A percentile compares a stretch with the other conserved stretches of the same genome.
Evolutionary conservation across 306 rosid genomes (phyloP).

Genomic region (Dalbergia oliveri): DNA sequence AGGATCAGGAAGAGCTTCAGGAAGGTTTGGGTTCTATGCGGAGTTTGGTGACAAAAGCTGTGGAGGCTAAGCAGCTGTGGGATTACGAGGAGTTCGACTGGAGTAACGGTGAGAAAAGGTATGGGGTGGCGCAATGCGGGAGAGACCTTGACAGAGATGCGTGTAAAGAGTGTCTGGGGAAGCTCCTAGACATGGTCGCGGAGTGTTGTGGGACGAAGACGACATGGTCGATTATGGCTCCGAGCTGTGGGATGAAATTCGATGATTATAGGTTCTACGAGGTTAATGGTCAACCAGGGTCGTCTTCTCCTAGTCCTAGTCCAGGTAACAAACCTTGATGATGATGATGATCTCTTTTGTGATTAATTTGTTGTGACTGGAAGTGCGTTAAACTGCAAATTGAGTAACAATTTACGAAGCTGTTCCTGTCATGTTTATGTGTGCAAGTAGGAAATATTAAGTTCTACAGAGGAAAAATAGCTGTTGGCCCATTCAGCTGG

Average conservation of each 20-base stretch:
- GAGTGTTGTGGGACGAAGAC: conserved; percentile 17
- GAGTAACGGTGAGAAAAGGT: conserved; percentile 14
- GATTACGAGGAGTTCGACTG: conserved; percentile 13
- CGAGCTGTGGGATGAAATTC: conserved; percentile 39
- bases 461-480: no score
- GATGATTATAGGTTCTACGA: conserved; percentile 30
- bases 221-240: conserved; percentile 11
- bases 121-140: conserved; percentile 42
- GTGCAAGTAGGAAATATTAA: no score
- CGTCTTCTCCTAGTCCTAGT: conserved; percentile 8
- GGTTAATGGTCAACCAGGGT: background rate
- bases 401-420: no score
- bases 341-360: background rate
- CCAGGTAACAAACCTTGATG: background rate
- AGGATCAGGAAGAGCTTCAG: background rate
- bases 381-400: background rate
- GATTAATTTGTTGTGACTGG: background rate
- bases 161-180: conserved; percentile 36
- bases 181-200: conserved; percentile 8
- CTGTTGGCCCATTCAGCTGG: no score
- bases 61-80: background rate
- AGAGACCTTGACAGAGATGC: conserved; percentile 6
- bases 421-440: no score
- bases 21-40: conserved; percentile 9
- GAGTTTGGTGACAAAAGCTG: conserved; percentile 25